Conservation (phyloP, 2,329 filamentous ascomycete genomes). For the Neurospora sp. region DNA sequence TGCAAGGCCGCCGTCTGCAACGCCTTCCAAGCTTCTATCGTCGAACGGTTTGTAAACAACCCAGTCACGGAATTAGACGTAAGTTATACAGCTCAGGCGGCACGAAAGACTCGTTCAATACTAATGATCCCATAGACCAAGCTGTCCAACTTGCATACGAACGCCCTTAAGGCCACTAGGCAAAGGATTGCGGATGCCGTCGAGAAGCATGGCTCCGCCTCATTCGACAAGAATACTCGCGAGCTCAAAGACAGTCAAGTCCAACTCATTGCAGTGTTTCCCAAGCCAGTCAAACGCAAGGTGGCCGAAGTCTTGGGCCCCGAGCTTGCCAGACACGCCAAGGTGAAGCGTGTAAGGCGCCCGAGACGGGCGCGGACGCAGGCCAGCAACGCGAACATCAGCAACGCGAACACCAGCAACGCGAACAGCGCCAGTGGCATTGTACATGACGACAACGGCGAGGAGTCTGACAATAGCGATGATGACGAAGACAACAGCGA, state of each 20-base stretch:
- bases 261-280: rapidly evolving
- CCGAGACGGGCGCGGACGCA: neutral
- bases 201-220: neutral
- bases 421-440: too few species aligned
- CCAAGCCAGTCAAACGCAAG: neutral
- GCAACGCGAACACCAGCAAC: too few species aligned
- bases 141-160: too few species aligned
- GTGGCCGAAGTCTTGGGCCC: neutral
- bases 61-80: neutral
- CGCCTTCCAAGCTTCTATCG: too few species aligned
- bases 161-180: too few species aligned
- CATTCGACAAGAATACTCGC: neutral
- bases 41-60: neutral
- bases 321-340: neutral
- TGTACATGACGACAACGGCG: too few species aligned
- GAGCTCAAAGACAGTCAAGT: neutral
- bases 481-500: too few species aligned
- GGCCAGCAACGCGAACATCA: too few species aligned
- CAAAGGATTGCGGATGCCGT: neutral
- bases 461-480: too few species aligned
- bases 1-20: too few species aligned
- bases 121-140: too few species aligned
- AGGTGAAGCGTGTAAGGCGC: neutral
- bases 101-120: too few species aligned
- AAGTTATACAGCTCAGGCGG: neutral